Base-by-base conservation (phyloP, 345 rosid species). In the Lepidium didymum region DNA sequence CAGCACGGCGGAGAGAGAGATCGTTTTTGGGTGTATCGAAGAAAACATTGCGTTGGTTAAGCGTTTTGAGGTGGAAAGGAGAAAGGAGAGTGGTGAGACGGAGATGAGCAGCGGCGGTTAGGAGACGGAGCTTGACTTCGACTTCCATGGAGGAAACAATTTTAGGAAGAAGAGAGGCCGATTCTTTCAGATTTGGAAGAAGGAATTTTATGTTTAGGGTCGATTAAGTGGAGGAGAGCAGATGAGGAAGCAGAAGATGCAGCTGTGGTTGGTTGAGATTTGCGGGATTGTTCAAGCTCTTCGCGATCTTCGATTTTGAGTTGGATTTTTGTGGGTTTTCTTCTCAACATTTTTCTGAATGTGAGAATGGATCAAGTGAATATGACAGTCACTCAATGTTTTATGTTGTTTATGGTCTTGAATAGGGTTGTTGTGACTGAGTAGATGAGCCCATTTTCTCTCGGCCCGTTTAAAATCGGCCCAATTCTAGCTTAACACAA, bases 241-340 rank as follows among this genome's bases (percentile, higher is more conserved):
- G 90, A 51, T 21, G 81, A 31, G 18, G 81, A n/a, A 37, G 83
- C 7, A 29, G 82, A 16, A 6, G 66, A 1, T n/a, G 79, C 1
- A 37, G 78, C 16, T 51, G 78, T 1, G 34, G 81, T 8, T 56
- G 78, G 56, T 54, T 70, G 21, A 56, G 81, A 79, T 44, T 79
- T 83, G 46, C 90, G 93, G 60, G 87, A 79, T 68, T 87, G 90
- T 51, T 91, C 90, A 58, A 94, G 85, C 61, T 94, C 97, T 50
- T 87, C 88, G 49, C 83, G 90, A 81, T 94, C 97, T 80, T 89
- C 91, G 75, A 89, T 77, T 68, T 79, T 74, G 71, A 88, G 86
- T 72, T 94, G 88, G 83, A 94, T 83, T 76, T 87, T 87, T 76
- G 81, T 86, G 5, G 96, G 86, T 65, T 86, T 86, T 81, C 97